Base-by-base conservation (phyloP, 208 protist genomes). In the Herpetomonas samuelpessoai region DNA sequence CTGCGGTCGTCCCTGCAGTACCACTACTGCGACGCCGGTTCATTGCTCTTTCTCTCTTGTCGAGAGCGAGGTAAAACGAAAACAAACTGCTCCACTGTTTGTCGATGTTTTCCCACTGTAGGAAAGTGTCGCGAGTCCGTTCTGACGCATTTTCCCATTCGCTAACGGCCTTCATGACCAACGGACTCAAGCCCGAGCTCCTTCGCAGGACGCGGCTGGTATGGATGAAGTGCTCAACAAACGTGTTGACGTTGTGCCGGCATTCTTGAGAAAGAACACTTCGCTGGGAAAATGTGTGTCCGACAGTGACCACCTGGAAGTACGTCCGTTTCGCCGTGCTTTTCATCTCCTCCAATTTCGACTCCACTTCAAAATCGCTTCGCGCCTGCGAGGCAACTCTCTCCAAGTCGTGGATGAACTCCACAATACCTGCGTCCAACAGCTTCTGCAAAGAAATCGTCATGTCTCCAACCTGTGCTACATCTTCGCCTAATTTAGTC, bases 281-380 rank as follows among this genome's bases (percentile, higher is more conserved):
- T n/a, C n/a, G n/a, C n/a, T n/a, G n/a, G n/a, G n/a, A n/a, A n/a
- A n/a, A n/a, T n/a, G n/a, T n/a, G n/a, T n/a, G n/a, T n/a, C n/a
- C n/a, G n/a, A n/a, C 55, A 28, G 65, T 35, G 14, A 70, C 45
- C 51, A 88, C 70, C 27, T 78, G 54, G 68, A 95, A 92, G 52
- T 80, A 75, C 6, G 77, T 91, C 52, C 73, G 81, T 63, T 93
- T 92, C 22, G 86, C 80, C 47, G 76, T 74, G 65, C 85, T 93
- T 49, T 88, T 86, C 86, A 96, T 96, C 46, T 81, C 71, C 71
- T 93, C 90, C 25, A 96, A 75, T 18, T 59, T 50, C 25, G 57
- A 81, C 72, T 96, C 84, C 29, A 82, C 78, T 24, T 83, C 68
- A 65, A 84, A 93, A 59, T 96, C 86, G 45, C 75, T 81, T 41